Base-by-base conservation (phyloP, 495 filamentous ascomycete species). In the Umbilicaria muhlenbergii region DNA sequence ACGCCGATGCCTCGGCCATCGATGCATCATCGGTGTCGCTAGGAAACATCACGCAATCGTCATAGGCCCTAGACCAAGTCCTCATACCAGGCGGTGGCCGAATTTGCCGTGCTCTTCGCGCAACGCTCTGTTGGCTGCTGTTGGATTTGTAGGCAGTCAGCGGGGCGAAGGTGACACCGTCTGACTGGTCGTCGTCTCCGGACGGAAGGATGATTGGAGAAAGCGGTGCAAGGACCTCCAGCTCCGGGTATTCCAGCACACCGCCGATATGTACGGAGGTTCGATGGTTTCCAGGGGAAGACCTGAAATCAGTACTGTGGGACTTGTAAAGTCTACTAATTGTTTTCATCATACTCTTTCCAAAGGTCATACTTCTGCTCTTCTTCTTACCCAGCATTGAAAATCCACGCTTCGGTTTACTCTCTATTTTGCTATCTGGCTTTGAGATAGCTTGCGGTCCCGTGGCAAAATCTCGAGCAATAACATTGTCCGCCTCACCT, bases 221-320 rank as follows among this genome's bases (percentile, higher is more conserved):
- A 19, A 45, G 28, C 35, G 43, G 43, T n/a, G 34, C 42, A 13
- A 49, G 36, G 18, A 52, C 42, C 32, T 52, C 50, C 21, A 52
- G 34, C 15, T 52, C 50, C 10, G 50, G 50, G 43, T 52, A 52
- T 40, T 52, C 46, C 16, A 41, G 7, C 38, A 34, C 19, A 21
- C 52, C 52, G 7, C 52, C 51, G 12, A 42, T 38, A 11, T 41
- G 34, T 36, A 53, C 45, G 5, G 52, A 55, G 14, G 51, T 47
- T 8, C 52, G 51, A 38, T 53, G 46, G 11, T 51, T 51, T 28
- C 38, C 37, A 8, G 38, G 19, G 12, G 21, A 39, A 32, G 40
- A 41, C 11, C 41, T 37, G 31, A 48, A 44, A 41, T 41, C 44
- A 15, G 32, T 48, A 32, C 51, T 51, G 19, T 47, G 39, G 3